Conservation (phyloP, 1,284 basidiomycete species). For the Butyriboletus appendiculatus region DNA sequence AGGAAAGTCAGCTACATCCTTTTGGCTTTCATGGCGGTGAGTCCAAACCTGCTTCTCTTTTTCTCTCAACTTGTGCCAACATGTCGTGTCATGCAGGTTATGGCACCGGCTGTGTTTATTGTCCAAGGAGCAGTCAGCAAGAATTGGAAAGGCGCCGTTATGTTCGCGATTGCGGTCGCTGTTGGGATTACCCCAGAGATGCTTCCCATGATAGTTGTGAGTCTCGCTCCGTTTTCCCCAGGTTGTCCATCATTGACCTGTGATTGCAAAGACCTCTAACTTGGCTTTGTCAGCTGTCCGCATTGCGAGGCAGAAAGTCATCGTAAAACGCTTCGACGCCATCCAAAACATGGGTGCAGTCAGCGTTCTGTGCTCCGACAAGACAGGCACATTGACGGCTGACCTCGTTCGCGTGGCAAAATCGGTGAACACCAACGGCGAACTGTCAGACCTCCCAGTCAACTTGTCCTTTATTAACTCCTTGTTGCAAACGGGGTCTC, state of each 20-base stretch:
- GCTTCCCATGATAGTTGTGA: conserved; percentile 37
- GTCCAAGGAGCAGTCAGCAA: conserved; percentile 35
- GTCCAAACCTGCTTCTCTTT: background rate
- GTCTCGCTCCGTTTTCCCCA: background rate
- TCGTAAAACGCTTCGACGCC: conserved; percentile 35
- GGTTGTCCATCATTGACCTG: conserved; percentile 6
- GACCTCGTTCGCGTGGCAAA: conserved; percentile 35
- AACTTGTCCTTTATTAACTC: conserved; percentile 33
- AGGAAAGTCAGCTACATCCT: conserved; percentile 37
- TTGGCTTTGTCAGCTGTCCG: conserved; percentile 33
- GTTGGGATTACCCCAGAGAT: conserved; percentile 35
- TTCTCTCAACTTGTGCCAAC: background rate
- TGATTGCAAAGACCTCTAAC: conserved; percentile 28
- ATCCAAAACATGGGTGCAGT: conserved; percentile 35
- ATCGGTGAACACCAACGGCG: conserved; percentile 26
- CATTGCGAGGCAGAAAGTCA: conserved; percentile 35
- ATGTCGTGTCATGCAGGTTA: conserved; percentile 18
- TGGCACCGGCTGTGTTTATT: conserved; percentile 32
- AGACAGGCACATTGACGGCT: conserved; percentile 35
- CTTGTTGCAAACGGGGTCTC: conserved; percentile 30
- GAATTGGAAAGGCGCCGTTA: conserved; percentile 32
- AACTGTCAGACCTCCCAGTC: conserved; percentile 26
- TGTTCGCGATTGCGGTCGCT: conserved; percentile 34
- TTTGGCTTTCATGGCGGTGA: conserved; percentile 32
- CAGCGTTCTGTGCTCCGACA: conserved; percentile 32